These are phyloP conservation scores for Thelonectria discophora DNA, from an alignment of 2,329 filamentous ascomycete genomes.

Conservation along the genomic window DNA sequence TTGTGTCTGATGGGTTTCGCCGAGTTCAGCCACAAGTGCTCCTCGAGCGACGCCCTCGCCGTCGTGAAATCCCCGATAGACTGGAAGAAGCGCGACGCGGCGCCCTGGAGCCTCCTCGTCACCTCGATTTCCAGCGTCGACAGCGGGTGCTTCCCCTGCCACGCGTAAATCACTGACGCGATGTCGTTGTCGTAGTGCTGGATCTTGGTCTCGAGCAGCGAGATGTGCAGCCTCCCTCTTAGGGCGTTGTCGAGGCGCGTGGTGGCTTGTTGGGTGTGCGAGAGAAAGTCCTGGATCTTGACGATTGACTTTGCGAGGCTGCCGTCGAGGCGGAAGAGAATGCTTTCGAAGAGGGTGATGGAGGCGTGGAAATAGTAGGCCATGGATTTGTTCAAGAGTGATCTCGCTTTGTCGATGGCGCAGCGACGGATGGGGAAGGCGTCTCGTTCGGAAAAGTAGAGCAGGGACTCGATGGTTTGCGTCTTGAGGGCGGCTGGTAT, in stretches of 20 bases:
- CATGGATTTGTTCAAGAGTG: constrained; percentile 41
- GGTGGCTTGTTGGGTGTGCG: constrained; percentile 16
- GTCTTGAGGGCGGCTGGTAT: constrained; percentile 27
- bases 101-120: constrained; percentile 45
- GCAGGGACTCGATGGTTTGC: constrained; percentile 40
- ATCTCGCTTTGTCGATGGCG: constrained; percentile 40
- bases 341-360: constrained; percentile 45
- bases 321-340: constrained; percentile 41
- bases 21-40: constrained; percentile 40
- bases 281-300: constrained; percentile 39
- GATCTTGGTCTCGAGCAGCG: constrained; percentile 48
- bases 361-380: constrained; percentile 46
- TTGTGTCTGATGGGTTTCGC: constrained; percentile 41
- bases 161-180: constrained; percentile 43
- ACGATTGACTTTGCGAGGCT: constrained; percentile 40
- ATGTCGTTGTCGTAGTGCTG: constrained; percentile 45
- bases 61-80: constrained; percentile 46
- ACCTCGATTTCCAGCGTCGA: constrained; percentile 47
- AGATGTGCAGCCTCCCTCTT: constrained; percentile 46
- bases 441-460: constrained; percentile 47
- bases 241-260: constrained; percentile 44
- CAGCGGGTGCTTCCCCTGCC: constrained; percentile 42
- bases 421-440: constrained; percentile 36
- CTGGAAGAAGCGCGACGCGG: constrained; percentile 46
- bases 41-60: constrained; percentile 43